These are phyloP conservation scores for Gorgonomyces haynaldii DNA, from an alignment of 192 early-diverging fungal species.

Conservation along the genomic window DNA sequence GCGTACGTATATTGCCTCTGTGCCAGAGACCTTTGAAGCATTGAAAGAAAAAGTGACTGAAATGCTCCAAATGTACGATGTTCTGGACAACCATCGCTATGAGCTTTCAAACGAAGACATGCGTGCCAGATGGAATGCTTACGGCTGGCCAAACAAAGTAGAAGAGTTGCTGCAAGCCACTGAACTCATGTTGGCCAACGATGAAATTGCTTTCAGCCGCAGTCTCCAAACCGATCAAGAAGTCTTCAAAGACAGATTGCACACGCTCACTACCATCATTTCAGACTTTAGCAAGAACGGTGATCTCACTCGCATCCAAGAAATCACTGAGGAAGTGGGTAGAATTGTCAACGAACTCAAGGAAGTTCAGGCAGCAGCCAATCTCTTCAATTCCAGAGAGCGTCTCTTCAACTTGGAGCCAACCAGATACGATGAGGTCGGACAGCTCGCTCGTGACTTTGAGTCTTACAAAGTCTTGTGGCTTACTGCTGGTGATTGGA, in stretches of 20 bases:
- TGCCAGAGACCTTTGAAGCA: conserved; percentile 33
- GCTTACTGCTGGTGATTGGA: conserved; percentile 44
- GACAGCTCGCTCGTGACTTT: conserved; percentile 39
- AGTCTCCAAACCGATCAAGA: conserved; percentile 49
- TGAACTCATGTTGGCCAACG: conserved; percentile 33
- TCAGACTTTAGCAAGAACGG: conserved; percentile 41
- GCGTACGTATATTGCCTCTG: conserved; percentile 42
- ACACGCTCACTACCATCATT: conserved; percentile 30
- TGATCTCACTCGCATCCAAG: conserved; percentile 29
- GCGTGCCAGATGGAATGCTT: conserved; percentile 37
- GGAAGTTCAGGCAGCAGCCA: conserved; percentile 35
- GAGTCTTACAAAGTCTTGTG: conserved; percentile 48
- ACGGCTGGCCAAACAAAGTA: conserved; percentile 38
- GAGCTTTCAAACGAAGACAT: conserved; percentile 51
- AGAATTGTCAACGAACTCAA: conserved; percentile 40
- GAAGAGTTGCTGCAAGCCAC: conserved; percentile 38
- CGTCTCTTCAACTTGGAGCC: conserved; percentile 44
- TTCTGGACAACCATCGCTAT: conserved; percentile 45
- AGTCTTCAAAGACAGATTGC: conserved; percentile 48
- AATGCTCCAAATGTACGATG: conserved; percentile 43
- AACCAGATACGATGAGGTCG: conserved; percentile 48
- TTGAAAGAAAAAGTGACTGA: conserved; percentile 32
- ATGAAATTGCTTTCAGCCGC: conserved; percentile 36
- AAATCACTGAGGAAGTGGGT: conserved; percentile 43
- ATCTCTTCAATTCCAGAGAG: conserved; percentile 44